These are phyloP conservation scores for Potentilla sterilis DNA, from an alignment of 306 rosid species.

Conservation along the genomic window DNA sequence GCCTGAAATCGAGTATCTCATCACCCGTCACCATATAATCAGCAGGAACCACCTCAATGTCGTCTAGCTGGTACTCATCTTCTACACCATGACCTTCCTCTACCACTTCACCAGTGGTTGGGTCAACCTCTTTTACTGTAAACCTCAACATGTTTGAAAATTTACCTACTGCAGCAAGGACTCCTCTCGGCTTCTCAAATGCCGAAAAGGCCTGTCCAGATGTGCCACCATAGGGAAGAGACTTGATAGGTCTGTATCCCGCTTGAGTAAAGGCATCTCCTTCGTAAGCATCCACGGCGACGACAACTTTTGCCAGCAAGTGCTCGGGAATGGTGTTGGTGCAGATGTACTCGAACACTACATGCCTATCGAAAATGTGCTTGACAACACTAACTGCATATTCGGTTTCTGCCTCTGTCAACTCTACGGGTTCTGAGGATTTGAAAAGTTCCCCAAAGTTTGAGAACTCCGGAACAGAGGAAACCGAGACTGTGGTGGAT, in stretches of 20 bases:
- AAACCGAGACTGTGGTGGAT: constrained; percentile 52
- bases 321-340: constrained; percentile 96
- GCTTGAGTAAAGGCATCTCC: constrained; percentile 82
- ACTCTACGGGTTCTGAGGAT: constrained; percentile 97
- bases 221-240: constrained; percentile 84
- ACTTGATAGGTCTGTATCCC: constrained; percentile 69
- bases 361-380: constrained; percentile 82
- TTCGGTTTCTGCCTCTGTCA: constrained; percentile 96
- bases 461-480: constrained; percentile 69
- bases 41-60: constrained; percentile 90
- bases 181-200: constrained; percentile 85
- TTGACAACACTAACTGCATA: constrained; percentile 93
- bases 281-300: constrained; percentile 81
- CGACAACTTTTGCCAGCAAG: constrained; percentile 84
- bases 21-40: constrained; percentile 80
- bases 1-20: constrained; percentile 80
- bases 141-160: constrained; percentile 75
- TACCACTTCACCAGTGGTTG: constrained; percentile 73
- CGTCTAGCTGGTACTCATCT: constrained; percentile 98
- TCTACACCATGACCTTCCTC: constrained; percentile 89
- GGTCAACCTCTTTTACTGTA: constrained; percentile 92
- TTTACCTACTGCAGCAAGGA: constrained; percentile 62
- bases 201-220: constrained; percentile 89
- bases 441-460: constrained; percentile 85
- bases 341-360: constrained; percentile 96